A percentile compares a stretch with the other conserved stretches of the same genome.
These are phyloP conservation scores for Aureobasidium zeae DNA, from an alignment of 2,329 filamentous ascomycete species.

Conservation along the genomic window DNA sequence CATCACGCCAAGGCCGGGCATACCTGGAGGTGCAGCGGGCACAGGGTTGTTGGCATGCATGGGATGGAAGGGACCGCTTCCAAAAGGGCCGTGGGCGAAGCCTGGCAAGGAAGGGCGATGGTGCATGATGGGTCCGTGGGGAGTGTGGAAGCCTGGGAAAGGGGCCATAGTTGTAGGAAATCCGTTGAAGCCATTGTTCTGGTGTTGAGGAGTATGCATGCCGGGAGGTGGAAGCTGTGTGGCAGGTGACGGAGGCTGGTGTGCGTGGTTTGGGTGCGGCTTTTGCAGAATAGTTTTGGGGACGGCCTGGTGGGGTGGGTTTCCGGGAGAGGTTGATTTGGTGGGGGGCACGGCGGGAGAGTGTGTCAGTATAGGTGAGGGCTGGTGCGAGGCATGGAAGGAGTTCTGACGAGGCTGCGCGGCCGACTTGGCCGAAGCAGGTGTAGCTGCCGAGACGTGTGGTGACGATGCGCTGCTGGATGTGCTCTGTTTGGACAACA, in stretches of 20 bases:
- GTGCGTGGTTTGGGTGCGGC: constrained; percentile 45
- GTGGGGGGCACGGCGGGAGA: constrained; percentile 31
- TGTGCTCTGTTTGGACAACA: constrained; percentile 46
- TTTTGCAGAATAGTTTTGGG: constrained; percentile 55
- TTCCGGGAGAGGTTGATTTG: constrained; percentile 51
- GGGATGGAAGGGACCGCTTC: constrained; percentile 43
- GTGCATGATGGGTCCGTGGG: constrained; percentile 46
- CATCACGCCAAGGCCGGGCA: constrained; percentile 52
- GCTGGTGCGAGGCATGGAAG: constrained; percentile 63
- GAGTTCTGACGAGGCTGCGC: constrained; percentile 67
- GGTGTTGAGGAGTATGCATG: constrained; percentile 40
- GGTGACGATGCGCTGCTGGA: constrained; percentile 59
- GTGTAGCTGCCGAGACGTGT: constrained; percentile 68
- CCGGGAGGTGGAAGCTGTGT: constrained; percentile 43
- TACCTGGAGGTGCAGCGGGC: constrained; percentile 45
- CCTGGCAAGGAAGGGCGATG: constrained; percentile 47
- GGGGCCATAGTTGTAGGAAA: constrained; percentile 44
- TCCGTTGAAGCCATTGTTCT: constrained; percentile 34
- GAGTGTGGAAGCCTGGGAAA: constrained; percentile 36
- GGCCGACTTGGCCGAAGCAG: constrained; percentile 70
- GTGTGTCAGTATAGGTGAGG: constrained; percentile 61
- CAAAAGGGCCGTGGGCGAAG: constrained; percentile 44
- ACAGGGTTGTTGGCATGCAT: constrained; percentile 43
- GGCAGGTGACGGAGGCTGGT: constrained; percentile 51
- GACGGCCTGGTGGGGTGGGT: constrained; percentile 52